phyloP scores from a whole-genome alignment of 495 filamentous ascomycete genomes.

The Cercophora sp. region DNA sequence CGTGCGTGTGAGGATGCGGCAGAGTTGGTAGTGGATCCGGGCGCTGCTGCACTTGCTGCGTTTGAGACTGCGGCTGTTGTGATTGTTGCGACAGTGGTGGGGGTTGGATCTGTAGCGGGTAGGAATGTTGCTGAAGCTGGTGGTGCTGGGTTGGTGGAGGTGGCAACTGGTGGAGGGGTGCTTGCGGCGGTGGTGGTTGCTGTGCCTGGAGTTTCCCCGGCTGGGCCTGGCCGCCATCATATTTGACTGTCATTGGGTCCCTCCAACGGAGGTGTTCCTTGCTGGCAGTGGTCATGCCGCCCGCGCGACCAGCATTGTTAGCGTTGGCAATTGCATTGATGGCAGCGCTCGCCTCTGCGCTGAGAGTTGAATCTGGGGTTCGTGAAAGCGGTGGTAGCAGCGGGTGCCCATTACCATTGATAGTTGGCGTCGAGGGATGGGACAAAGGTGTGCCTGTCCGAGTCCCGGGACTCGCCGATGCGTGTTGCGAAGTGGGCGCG shows the following conservation, averaged over 20 bases:
- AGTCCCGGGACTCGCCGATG: constrained; percentile 11
- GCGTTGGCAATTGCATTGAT: not conserved
- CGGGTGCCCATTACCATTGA: constrained; percentile 3
- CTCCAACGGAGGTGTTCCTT: constrained; percentile 16
- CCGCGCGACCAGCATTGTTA: constrained; percentile 3
- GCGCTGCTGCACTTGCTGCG: constrained; percentile 4
- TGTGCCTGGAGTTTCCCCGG: constrained; percentile 13
- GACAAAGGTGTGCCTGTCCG: constrained; percentile 14
- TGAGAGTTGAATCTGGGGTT: constrained; percentile 3
- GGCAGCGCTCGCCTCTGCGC: not conserved
- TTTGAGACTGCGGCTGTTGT: not conserved
- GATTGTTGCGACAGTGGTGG: not conserved
- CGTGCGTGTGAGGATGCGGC: constrained; percentile 2
- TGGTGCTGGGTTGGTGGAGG: constrained; percentile 2
- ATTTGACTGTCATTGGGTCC: constrained; percentile 22
- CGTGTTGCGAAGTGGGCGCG: not conserved
- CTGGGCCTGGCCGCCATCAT: constrained; percentile 18
- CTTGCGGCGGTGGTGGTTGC: not conserved
- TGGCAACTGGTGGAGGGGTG: not conserved
- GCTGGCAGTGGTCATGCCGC: no score
- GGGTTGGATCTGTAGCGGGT: not conserved
- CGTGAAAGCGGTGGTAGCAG: not conserved
- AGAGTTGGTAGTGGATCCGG: not conserved
- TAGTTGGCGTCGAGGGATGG: constrained; percentile 8
- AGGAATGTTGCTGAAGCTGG: constrained; percentile 6